Evolutionary conservation across 768 basidiomycete species (phyloP).

Genomic region (Pulveroboletus sp.): DNA sequence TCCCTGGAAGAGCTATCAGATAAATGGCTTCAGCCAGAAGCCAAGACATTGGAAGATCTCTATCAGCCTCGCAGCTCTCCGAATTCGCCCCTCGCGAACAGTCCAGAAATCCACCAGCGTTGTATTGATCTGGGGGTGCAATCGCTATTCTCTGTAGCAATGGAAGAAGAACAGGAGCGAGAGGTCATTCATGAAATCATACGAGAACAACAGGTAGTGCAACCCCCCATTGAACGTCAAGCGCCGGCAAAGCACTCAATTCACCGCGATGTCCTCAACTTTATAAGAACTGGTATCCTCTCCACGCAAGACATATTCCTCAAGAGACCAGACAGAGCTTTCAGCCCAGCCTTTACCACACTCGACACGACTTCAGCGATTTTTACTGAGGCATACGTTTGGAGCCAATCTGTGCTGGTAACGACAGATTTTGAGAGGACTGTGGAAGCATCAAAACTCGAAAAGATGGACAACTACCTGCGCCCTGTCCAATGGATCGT

Average conservation of each 20-base stretch:
- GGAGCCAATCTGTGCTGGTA: slow-evolving; percentile 12
- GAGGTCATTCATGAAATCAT: not conserved
- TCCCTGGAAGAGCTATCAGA: not conserved
- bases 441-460: not conserved
- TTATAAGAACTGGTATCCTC: slow-evolving; percentile 29
- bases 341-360: slow-evolving; percentile 16
- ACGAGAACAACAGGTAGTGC: not conserved
- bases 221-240: slow-evolving; percentile 29
- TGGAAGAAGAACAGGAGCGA: not conserved
- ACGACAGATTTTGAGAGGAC: slow-evolving; percentile 18
- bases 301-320: not conserved
- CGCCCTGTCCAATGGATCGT: slow-evolving; percentile 46
- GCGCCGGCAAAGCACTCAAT: slow-evolving; percentile 18
- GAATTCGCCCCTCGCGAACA: slow-evolving; percentile 16
- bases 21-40: slow-evolving; percentile 41
- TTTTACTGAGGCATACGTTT: slow-evolving; percentile 17
- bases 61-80: slow-evolving; percentile 19
- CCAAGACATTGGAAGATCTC: slow-evolving; percentile 35
- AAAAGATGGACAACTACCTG: slow-evolving; percentile 31
- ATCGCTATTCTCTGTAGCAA: not conserved
- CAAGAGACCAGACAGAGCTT: slow-evolving; percentile 11
- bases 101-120: not conserved
- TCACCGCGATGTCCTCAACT: not conserved
- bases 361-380: slow-evolving; percentile 7
- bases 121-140: not conserved